A percentile compares a stretch with the other conserved stretches of the same genome.
phyloP scores from a whole-genome alignment of 2,329 filamentous ascomycete genomes.

The Epichloe amarillans region DNA sequence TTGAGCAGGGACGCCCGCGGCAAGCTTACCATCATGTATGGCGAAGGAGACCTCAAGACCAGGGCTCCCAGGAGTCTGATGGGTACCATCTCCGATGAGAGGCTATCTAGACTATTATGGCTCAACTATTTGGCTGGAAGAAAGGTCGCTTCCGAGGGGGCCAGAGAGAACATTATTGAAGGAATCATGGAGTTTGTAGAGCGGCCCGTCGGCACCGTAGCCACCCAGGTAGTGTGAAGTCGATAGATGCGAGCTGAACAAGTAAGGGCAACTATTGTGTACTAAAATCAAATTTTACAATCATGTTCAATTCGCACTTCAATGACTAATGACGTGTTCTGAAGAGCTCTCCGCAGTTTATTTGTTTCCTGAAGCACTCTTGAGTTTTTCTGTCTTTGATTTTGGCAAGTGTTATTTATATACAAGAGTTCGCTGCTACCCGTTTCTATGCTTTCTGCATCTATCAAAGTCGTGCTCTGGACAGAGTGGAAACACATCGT shows the following conservation, averaged over 20 bases:
- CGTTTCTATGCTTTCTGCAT: neutral
- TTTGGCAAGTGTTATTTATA: neutral
- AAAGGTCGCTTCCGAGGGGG: conserved; percentile 73
- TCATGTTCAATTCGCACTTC: too few relatives aligned
- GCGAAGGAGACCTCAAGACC: conserved; percentile 41
- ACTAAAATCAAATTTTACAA: neutral
- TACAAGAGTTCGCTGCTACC: neutral
- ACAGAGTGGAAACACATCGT: neutral
- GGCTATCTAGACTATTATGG: conserved; percentile 73
- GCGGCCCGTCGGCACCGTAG: conserved; percentile 75
- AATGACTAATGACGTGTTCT: neutral
- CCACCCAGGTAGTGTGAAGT: conserved; percentile 53
- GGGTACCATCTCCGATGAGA: conserved; percentile 64
- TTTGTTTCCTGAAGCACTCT: too few relatives aligned
- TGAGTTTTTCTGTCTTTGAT: too few relatives aligned
- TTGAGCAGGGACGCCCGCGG: conserved; percentile 56
- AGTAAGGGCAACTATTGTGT: neutral
- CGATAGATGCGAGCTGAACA: neutral
- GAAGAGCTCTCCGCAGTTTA: too few relatives aligned
- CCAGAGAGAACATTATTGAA: conserved; percentile 69
- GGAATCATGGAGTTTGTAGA: conserved; percentile 82
- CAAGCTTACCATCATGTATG: conserved; percentile 52
- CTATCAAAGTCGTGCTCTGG: conserved; percentile 5
- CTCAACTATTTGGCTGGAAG: conserved; percentile 78
- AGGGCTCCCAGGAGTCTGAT: conserved; percentile 37